phyloP scores from a whole-genome alignment of 2,329 filamentous ascomycete species.

The Penicillium italicum region DNA sequence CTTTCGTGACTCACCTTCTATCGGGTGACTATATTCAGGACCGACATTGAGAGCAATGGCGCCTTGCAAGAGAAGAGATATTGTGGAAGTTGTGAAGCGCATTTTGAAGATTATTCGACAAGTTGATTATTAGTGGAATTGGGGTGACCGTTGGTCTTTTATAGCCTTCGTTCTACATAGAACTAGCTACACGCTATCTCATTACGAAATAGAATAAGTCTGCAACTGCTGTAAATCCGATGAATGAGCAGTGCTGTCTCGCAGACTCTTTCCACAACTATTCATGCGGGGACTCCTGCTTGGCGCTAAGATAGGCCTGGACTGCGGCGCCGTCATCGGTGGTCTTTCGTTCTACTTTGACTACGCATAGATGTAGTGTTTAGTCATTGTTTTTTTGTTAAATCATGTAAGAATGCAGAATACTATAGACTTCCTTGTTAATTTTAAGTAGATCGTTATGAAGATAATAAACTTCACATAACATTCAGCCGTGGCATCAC shows the following conservation, averaged over 20 bases:
- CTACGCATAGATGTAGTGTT: not conserved
- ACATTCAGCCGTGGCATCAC: too few relatives aligned
- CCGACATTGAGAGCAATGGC: slow-evolving; percentile 19
- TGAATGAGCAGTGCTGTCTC: not conserved
- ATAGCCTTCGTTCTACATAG: not conserved
- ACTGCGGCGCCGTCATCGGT: not conserved
- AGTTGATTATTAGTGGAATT: not conserved
- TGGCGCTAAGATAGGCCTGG: not conserved
- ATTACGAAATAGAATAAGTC: not conserved
- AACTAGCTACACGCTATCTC: not conserved
- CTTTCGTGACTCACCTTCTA: slow-evolving; percentile 14
- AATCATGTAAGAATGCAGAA: too few relatives aligned
- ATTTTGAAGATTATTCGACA: not conserved
- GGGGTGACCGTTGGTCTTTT: not conserved
- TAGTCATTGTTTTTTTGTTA: not conserved
- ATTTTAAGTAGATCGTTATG: too few relatives aligned
- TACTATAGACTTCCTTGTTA: too few relatives aligned
- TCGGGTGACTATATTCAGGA: slow-evolving; percentile 20
- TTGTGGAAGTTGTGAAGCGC: not conserved
- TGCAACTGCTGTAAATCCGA: not conserved
- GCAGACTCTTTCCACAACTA: not conserved
- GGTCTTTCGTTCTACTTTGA: not conserved
- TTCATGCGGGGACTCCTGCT: not conserved
- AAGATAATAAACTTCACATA: too few relatives aligned
- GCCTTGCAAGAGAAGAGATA: not conserved